Evolutionary conservation across 75 land plant genomes (phyloP).

Genomic region (Sequoiadendron giganteum): DNA sequence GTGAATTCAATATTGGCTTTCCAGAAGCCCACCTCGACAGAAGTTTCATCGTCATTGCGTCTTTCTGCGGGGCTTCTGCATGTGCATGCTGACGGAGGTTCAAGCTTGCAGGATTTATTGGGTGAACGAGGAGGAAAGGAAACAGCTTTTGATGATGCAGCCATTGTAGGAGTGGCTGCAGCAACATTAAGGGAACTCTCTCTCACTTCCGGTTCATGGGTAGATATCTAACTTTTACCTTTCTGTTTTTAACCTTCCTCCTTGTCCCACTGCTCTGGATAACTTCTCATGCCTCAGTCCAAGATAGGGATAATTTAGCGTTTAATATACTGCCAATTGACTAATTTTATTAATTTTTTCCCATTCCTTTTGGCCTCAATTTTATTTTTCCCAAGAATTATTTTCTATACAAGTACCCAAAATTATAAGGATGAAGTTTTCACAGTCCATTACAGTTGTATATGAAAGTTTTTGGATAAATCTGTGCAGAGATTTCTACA

Average conservation of each 20-base stretch:
- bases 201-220: conserved; percentile 10
- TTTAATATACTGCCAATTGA: no score
- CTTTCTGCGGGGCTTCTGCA: background rate
- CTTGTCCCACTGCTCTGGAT: no score
- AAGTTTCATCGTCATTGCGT: background rate
- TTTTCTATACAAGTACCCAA: background rate
- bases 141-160: conserved; percentile 6
- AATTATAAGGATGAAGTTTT: background rate
- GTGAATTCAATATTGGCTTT: conserved; percentile 1
- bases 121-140: background rate
- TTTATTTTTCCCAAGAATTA: no score
- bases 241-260: background rate
- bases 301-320: background rate
- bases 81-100: background rate
- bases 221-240: background rate
- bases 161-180: conserved; percentile 6
- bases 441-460: no score
- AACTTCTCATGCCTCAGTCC: background rate
- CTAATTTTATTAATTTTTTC: no score
- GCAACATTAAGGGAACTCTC: background rate
- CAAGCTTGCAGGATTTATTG: background rate
- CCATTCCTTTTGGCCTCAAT: background rate
- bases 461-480: no score
- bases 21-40: background rate
- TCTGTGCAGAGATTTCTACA: no score